Percentiles rank a stretch among this genome's conserved stretches.
These are phyloP conservation scores for Fusarium brachygibbosum DNA, from an alignment of 2,329 filamentous ascomycete species.

Conservation along the genomic window DNA sequence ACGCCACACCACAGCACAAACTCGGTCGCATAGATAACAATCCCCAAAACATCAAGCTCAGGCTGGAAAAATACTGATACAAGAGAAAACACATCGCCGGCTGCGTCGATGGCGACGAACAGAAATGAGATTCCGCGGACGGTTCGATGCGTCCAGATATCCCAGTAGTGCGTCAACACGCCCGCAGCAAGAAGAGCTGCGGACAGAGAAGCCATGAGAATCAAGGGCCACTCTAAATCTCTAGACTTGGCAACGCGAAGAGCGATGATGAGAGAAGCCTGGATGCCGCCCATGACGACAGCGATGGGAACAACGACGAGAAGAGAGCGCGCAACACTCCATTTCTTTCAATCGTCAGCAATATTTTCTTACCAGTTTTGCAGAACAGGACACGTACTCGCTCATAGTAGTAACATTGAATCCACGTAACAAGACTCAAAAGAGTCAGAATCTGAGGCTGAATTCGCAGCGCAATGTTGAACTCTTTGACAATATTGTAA, in stretches of 20 bases:
- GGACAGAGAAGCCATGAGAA: constrained; percentile 75
- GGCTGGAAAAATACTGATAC: constrained; percentile 74
- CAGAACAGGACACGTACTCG: constrained; percentile 42
- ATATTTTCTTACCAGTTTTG: no score
- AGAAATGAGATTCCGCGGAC: constrained; percentile 79
- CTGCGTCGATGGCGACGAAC: constrained; percentile 78
- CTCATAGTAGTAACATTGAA: constrained; percentile 60
- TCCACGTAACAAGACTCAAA: constrained; percentile 60
- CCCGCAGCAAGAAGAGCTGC: constrained; percentile 74
- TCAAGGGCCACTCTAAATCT: constrained; percentile 71
- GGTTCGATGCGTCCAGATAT: constrained; percentile 75
- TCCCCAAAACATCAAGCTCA: constrained; percentile 69
- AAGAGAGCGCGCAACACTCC: constrained; percentile 64
- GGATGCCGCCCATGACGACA: constrained; percentile 69
- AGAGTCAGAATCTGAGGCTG: constrained; percentile 60
- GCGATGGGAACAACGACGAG: constrained; percentile 65
- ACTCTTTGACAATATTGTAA: constrained; percentile 59
- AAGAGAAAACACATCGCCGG: constrained; percentile 76
- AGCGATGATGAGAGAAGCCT: constrained; percentile 71
- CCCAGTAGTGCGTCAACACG: constrained; percentile 76
- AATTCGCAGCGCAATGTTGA: constrained; percentile 59
- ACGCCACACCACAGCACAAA: constrained; percentile 76
- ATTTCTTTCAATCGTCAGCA: constrained; percentile 59
- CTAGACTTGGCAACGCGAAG: constrained; percentile 61
- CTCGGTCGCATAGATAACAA: constrained; percentile 77